Conservation (phyloP, 805 yeast genomes). For the Saturnispora silvae region DNA sequence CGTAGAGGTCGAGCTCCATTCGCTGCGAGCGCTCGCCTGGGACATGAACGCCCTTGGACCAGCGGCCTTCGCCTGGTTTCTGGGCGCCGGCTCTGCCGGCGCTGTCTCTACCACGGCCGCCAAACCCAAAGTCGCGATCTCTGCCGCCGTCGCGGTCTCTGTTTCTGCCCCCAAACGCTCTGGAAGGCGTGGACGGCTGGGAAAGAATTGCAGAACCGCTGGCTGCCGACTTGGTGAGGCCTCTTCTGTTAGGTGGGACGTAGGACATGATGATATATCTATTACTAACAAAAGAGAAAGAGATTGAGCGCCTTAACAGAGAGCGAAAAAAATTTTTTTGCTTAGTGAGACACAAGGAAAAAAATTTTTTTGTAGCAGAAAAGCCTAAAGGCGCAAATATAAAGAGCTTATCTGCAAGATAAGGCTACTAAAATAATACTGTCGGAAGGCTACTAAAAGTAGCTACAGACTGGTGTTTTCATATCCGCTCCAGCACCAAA, state of each 20-base stretch:
- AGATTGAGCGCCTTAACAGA: neutral
- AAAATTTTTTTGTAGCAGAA: too few relatives aligned
- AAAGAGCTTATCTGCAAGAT: too few relatives aligned
- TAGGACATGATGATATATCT: conserved; percentile 26
- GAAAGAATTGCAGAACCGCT: conserved; percentile 5
- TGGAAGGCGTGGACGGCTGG: conserved; percentile 1
- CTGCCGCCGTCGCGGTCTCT: neutral
- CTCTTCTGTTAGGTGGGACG: conserved; percentile 42
- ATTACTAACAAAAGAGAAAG: neutral
- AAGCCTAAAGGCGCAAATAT: too few relatives aligned
- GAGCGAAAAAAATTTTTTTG: conserved; percentile 1
- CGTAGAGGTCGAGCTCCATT: conserved; percentile 74
- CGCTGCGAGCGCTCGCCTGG: conserved; percentile 66
- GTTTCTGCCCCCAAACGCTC: conserved; percentile 17
- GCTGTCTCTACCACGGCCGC: conserved; percentile 22
- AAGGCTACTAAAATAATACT: too few relatives aligned
- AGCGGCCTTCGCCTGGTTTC: conserved; percentile 57
- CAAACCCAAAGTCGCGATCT: too few relatives aligned
- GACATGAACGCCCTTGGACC: conserved; percentile 78
- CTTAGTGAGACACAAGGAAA: too few relatives aligned
- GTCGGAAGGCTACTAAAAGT: too few relatives aligned
- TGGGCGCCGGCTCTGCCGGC: conserved; percentile 21
- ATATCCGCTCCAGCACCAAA: too few relatives aligned
- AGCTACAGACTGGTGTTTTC: too few relatives aligned
- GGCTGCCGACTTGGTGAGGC: conserved; percentile 13